phyloP scores from a whole-genome alignment of 1,284 basidiomycete genomes.

The Porodaedalea pini region DNA sequence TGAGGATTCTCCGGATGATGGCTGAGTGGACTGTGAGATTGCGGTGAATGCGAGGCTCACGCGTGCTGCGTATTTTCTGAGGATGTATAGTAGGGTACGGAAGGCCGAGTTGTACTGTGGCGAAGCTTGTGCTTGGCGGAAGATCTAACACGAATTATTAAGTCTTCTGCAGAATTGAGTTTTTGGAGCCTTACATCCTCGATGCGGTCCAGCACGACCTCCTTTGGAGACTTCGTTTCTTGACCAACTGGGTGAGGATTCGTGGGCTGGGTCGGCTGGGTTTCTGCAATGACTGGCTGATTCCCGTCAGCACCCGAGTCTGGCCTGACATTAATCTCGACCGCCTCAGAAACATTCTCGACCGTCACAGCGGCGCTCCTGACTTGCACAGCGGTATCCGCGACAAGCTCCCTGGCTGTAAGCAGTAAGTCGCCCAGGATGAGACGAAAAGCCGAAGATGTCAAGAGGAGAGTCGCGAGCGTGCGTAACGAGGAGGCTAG shows the following conservation, averaged over 20 bases:
- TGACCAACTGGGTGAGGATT: conserved; percentile 9
- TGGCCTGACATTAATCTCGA: conserved; percentile 24
- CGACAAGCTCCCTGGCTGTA: conserved; percentile 35
- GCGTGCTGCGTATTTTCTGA: conserved; percentile 40
- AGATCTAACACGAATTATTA: conserved; percentile 30
- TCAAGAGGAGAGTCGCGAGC: conserved; percentile 31
- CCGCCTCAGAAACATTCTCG: conserved; percentile 25
- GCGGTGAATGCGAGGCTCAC: conserved; percentile 27
- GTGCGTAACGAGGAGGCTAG: conserved; percentile 7
- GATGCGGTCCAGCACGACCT: conserved; percentile 13
- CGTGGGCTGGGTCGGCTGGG: no score
- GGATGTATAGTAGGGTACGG: conserved; percentile 36
- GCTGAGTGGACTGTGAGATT: conserved; percentile 11
- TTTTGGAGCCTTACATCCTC: conserved; percentile 24
- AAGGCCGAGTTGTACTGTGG: conserved; percentile 38
- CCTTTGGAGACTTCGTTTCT: conserved; percentile 19
- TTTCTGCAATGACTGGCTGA: conserved; percentile 13
- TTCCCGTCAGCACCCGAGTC: conserved; percentile 12
- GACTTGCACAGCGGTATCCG: conserved; percentile 34
- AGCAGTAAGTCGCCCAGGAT: conserved; percentile 32
- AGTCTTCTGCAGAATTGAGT: background rate
- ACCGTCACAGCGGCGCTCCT: conserved; percentile 31
- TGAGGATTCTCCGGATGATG: conserved; percentile 20
- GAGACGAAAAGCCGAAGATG: conserved; percentile 42
- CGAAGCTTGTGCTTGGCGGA: conserved; percentile 38